Evolutionary conservation across 177 flowering plant genomes (phyloP).

Genomic region (Vitis hybrid): DNA sequence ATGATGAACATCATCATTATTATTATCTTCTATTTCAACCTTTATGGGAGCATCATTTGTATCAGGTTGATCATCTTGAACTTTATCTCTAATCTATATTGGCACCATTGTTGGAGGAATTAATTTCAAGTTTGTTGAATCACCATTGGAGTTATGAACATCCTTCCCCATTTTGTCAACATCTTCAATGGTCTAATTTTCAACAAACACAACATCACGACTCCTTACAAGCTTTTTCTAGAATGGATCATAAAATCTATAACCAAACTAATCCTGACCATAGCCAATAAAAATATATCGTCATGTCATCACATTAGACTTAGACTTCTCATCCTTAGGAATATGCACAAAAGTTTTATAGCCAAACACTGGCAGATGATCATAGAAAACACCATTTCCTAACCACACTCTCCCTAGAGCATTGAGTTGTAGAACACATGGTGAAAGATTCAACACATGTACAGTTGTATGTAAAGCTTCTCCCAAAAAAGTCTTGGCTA

Average conservation of each 20-base stretch:
- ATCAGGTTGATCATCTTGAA: background rate
- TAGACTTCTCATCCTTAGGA: background rate
- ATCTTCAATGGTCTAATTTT: background rate
- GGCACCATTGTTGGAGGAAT: background rate
- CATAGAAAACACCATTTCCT: no score
- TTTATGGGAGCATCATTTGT: no score
- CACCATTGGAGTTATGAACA: background rate
- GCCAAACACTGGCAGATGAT: background rate
- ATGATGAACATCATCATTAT: no score
- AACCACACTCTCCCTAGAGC: background rate
- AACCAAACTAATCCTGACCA: no score
- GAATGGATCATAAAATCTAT: background rate
- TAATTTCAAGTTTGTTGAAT: background rate
- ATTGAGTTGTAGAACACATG: background rate
- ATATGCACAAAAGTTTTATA: slow-evolving; percentile 5
- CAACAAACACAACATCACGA: background rate
- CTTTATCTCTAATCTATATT: background rate
- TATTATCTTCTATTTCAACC: no score
- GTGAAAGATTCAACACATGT: slow-evolving; percentile 8
- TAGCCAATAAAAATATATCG: background rate
- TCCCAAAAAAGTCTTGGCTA: slow-evolving; percentile 8
- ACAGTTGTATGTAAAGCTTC: background rate
- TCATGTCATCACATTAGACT: background rate
- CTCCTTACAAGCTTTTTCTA: background rate
- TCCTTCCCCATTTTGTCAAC: background rate